These are phyloP conservation scores for Corynascus novoguineensis DNA, from an alignment of 495 filamentous ascomycete species.

Conservation along the genomic window DNA sequence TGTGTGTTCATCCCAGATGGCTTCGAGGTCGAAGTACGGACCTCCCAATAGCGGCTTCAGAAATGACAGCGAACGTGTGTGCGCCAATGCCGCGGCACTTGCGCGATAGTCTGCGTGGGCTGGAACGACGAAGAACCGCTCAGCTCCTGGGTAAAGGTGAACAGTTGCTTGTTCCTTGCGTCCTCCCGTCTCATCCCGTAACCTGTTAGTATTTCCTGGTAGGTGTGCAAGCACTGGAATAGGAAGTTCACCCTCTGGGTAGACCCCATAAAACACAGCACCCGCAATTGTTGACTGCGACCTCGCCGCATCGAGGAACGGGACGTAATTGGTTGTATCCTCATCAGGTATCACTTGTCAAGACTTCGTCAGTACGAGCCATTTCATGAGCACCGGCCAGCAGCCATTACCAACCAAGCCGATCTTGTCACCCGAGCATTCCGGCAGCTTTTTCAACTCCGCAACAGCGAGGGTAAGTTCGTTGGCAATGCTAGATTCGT, in stretches of 20 bases:
- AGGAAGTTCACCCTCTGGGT: neutral
- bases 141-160: conserved; percentile 31
- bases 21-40: conserved; percentile 54
- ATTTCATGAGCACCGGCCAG: no score
- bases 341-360: neutral
- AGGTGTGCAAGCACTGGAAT: conserved; percentile 23
- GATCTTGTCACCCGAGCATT: conserved; percentile 29
- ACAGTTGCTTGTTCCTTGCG: neutral
- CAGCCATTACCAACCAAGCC: conserved; percentile 33
- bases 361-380: neutral
- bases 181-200: neutral
- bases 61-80: conserved; percentile 49
- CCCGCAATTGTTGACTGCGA: conserved; percentile 27
- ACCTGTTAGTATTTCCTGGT: neutral
- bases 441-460: conserved; percentile 23
- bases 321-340: neutral
- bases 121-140: conserved; percentile 39
- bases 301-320: conserved; percentile 10
- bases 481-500: neutral
- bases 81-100: conserved; percentile 38
- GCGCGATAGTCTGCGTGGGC: conserved; percentile 35
- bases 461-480: conserved; percentile 16
- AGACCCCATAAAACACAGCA: conserved; percentile 29
- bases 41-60: conserved; percentile 47
- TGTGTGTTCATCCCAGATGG: conserved; percentile 57